A percentile compares a stretch with the other conserved stretches of the same genome.
These are phyloP conservation scores for Penicillium bovifimosum DNA, from an alignment of 495 filamentous ascomycete species.

Conservation along the genomic window DNA sequence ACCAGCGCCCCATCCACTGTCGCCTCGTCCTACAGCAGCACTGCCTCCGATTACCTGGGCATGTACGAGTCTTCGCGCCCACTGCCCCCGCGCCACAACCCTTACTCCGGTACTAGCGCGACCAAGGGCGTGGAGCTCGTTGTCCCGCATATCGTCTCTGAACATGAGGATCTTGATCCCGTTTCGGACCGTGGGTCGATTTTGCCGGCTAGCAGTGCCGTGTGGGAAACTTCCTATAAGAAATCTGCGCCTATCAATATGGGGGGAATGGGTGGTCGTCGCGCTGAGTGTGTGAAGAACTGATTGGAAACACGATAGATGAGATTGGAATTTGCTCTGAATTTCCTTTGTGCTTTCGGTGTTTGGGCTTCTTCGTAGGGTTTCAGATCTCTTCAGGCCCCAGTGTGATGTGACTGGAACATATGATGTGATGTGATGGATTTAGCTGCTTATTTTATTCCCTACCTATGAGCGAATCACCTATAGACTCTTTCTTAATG, in stretches of 20 bases:
- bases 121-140: slow-evolving; percentile 42
- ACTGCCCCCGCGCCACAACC: slow-evolving; percentile 39
- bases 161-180: slow-evolving; percentile 13
- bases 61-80: slow-evolving; percentile 31
- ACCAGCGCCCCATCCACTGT: slow-evolving; percentile 42
- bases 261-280: slow-evolving; percentile 1
- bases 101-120: slow-evolving; percentile 30
- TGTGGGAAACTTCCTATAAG: slow-evolving; percentile 21
- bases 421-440: slow-evolving; percentile 6
- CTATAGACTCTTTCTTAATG: slow-evolving; percentile 5
- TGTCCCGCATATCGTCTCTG: slow-evolving; percentile 30
- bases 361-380: background rate
- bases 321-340: background rate
- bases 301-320: background rate
- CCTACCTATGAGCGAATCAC: background rate
- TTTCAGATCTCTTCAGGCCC: no score
- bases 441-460: background rate
- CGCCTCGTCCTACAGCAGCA: slow-evolving; percentile 40
- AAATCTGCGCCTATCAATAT: slow-evolving; percentile 19
- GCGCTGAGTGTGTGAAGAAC: slow-evolving; percentile 1
- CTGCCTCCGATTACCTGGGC: slow-evolving; percentile 36
- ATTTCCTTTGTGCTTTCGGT: background rate
- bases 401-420: slow-evolving; percentile 1
- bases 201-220: slow-evolving; percentile 29
- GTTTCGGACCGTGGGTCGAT: slow-evolving; percentile 26